Evolutionary conservation across 768 basidiomycete genomes (phyloP).

Genomic region (Nevesoporus exiguus): DNA sequence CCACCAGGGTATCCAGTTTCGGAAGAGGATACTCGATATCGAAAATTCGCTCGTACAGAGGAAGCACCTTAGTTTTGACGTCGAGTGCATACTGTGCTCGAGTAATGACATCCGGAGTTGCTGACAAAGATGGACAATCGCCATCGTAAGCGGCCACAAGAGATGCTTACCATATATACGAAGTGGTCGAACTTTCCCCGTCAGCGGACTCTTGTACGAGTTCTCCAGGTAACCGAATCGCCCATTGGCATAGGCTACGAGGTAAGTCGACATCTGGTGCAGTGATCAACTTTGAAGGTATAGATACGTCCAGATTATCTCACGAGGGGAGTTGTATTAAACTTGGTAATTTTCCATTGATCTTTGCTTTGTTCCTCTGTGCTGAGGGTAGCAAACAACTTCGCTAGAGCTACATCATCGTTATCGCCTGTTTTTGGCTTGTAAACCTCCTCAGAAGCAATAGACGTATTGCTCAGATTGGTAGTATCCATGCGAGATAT

Average conservation of each 20-base stretch:
- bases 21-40: conserved; percentile 90
- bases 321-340: conserved; percentile 73
- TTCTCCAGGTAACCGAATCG: conserved; percentile 70
- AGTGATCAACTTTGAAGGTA: neutral
- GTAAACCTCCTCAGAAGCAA: conserved; percentile 53
- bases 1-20: conserved; percentile 91
- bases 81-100: conserved; percentile 87
- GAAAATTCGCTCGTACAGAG: conserved; percentile 90
- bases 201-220: conserved; percentile 74
- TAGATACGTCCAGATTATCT: conserved; percentile 2
- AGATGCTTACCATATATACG: conserved; percentile 70
- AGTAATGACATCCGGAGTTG: conserved; percentile 76
- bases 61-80: conserved; percentile 76
- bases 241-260: conserved; percentile 86
- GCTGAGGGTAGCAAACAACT: conserved; percentile 41
- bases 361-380: conserved; percentile 33
- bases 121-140: conserved; percentile 34
- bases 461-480: conserved; percentile 87
- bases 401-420: conserved; percentile 33
- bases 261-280: conserved; percentile 74
- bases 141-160: neutral
- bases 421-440: conserved; percentile 32
- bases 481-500: conserved; percentile 74
- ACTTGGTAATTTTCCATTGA: conserved; percentile 80
- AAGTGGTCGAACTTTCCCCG: conserved; percentile 76